Base-by-base conservation (phyloP, 495 filamentous ascomycete species). In the Penicillium waksmanii region DNA sequence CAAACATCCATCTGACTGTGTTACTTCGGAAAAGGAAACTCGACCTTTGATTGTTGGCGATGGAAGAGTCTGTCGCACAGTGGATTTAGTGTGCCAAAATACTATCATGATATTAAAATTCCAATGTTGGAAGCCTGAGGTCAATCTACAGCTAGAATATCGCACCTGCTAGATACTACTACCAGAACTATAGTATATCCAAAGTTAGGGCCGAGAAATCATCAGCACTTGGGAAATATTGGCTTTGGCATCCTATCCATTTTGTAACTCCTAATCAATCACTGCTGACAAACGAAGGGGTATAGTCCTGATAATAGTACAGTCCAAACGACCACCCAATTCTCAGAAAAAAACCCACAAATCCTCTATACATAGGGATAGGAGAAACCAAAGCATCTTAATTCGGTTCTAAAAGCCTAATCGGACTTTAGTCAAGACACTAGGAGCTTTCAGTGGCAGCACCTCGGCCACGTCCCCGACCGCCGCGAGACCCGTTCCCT, bases 381-480 rank as follows among this genome's bases (percentile, higher is more conserved):
- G 46, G 21, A 27, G n/a, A 23, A 48, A n/a, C 23, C 19, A 48
- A 48, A 48, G 19, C 18, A 23, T 27, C 19, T 48, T 23, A 9
- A 17, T 27, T 4, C 9, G 10, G 9, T 27, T 3, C 12, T 12
- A 27, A 3, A 23, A 25, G 19, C 10, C 21, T 5, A 27, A 27
- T 48, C 31, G n/a, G 25, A 34, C 19, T 25, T 1, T 17, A 13
- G 12, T 25, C 21, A 57, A 18, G 48, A 62, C 23, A 64, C 59
- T 66, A 31, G 27, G 25, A 17, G 23, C 23, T 55, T 17, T 47
- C 55, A 31, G 55, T 33, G 38, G 63, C 51, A 31, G 56, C 50
- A 31, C 73, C 73, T 51, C 66, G 60, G 35, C 69, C 70, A 55
- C 42, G 42, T 17, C 42, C 42, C 42, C 46, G 46, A 27, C 46